Evolutionary conservation across 1,284 basidiomycete genomes (phyloP), one percentile per base, ranked within the genome.

Genomic region (Singerocomus rubriflavus): DNA sequence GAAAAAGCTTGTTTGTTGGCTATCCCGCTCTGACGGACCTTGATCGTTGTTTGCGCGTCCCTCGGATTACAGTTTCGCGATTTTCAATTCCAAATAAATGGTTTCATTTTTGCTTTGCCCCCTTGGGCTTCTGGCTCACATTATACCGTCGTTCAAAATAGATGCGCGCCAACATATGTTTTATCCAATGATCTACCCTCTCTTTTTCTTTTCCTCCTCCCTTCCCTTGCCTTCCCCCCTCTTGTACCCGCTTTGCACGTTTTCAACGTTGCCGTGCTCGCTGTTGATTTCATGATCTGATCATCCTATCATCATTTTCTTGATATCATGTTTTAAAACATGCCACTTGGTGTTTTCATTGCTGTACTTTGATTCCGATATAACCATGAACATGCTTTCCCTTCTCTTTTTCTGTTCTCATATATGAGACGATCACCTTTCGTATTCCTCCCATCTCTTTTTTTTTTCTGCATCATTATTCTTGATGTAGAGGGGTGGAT

Each of bases 61-160:
- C 45, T 44, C 55, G 33, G 45, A 49, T 66, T 61, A 64, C 48
- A 49, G 35, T 61, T 63, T 54, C 32, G 27, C 29, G 29, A 57
- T 54, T 51, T 50, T 49, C 50, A 52, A 50, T 57, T 54, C 44
- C 27, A 31, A 37, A 44, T 35, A 50, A 31, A 44, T 25, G 46
- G 36, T 26, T 35, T 36, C 43, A 38, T 11, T 31, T 26, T 12
- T 26, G 42, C 29, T 6, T 42, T 40, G 42, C 39, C 44, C 38
- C 47, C 21, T 53, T 55, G 17, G 57, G 57, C 39, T 38, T 38
- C 47, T 38, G 41, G 52, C 48, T 50, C 50, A 48, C 54, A 54
- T 45, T 53, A 40, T 50, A 27, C 43, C 36, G 34, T 44, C n/a
- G 17, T 55, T 45, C 43, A 43, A 58, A 61, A 61, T 61, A 66